phyloP scores from a whole-genome alignment of 179 eudicot genomes.

The Actinidia chinensis region DNA sequence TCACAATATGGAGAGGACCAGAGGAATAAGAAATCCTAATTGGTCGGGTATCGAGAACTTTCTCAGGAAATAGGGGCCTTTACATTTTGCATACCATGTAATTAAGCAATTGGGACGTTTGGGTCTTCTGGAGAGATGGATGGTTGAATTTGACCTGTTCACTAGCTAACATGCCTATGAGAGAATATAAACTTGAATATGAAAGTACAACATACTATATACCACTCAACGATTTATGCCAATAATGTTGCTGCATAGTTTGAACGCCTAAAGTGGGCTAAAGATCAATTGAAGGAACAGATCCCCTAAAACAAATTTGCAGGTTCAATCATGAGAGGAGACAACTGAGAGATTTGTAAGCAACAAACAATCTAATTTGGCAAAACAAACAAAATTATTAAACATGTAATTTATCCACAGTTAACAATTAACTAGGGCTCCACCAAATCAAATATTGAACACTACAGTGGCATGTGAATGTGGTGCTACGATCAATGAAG shows the following conservation, averaged over 20 bases:
- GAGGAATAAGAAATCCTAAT: slow-evolving; percentile 1
- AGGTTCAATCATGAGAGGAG: background rate
- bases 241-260: background rate
- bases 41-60: slow-evolving; percentile 8
- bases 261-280: background rate
- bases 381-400: background rate
- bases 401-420: too few relatives aligned
- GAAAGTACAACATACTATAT: background rate
- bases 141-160: background rate
- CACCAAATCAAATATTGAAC: too few relatives aligned
- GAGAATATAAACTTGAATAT: background rate
- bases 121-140: background rate
- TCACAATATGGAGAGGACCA: background rate
- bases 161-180: background rate
- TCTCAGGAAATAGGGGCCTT: background rate
- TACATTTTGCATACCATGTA: too few relatives aligned
- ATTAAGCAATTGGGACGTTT: background rate
- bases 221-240: background rate
- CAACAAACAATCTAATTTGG: background rate
- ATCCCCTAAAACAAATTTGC: background rate
- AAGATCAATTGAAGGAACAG: background rate
- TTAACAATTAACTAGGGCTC: too few relatives aligned
- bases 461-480: too few relatives aligned
- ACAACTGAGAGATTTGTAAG: background rate
- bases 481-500: too few relatives aligned